These are phyloP conservation scores for Conoideocrella luteorostrata DNA, from an alignment of 2,329 filamentous ascomycete species.

Conservation along the genomic window DNA sequence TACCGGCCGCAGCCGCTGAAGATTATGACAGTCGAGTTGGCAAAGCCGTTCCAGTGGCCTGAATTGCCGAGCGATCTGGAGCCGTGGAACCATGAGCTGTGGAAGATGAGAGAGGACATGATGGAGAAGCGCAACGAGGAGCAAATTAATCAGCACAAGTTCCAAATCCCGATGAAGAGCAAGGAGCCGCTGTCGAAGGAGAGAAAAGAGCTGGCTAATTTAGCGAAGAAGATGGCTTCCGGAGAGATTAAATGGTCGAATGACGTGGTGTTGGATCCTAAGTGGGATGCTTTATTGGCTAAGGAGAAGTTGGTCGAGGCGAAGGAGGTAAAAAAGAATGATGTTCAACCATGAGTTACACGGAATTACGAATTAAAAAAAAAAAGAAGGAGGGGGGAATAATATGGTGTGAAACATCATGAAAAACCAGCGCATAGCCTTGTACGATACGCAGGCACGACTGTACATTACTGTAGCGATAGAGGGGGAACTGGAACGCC, in stretches of 20 bases:
- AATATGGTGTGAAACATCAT: too few species aligned
- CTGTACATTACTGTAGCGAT: constrained; percentile 26
- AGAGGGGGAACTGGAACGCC: constrained; percentile 15
- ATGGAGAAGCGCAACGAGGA: constrained; percentile 33
- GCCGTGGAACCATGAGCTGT: constrained; percentile 59
- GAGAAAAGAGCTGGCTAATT: constrained; percentile 47
- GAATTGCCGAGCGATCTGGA: constrained; percentile 55
- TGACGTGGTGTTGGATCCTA: constrained; percentile 37
- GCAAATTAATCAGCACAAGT: constrained; percentile 24
- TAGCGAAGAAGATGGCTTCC: constrained; percentile 57
- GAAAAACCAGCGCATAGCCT: background rate
- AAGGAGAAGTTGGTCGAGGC: constrained; percentile 14
- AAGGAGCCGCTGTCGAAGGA: constrained; percentile 34
- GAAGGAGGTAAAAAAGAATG: constrained; percentile 14
- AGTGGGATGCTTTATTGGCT: constrained; percentile 34
- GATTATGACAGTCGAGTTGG: constrained; percentile 91
- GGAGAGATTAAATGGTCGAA: constrained; percentile 57
- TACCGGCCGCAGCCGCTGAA: constrained; percentile 71
- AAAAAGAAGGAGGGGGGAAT: too few species aligned
- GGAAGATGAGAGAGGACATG: constrained; percentile 44
- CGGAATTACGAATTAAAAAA: too few species aligned
- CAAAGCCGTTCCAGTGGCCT: constrained; percentile 83
- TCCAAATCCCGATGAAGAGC: constrained; percentile 34
- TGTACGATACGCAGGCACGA: constrained; percentile 22
- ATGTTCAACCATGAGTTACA: too few species aligned